These are phyloP conservation scores for Turritis glabra DNA, from an alignment of 345 rosid genomes.

Conservation along the genomic window DNA sequence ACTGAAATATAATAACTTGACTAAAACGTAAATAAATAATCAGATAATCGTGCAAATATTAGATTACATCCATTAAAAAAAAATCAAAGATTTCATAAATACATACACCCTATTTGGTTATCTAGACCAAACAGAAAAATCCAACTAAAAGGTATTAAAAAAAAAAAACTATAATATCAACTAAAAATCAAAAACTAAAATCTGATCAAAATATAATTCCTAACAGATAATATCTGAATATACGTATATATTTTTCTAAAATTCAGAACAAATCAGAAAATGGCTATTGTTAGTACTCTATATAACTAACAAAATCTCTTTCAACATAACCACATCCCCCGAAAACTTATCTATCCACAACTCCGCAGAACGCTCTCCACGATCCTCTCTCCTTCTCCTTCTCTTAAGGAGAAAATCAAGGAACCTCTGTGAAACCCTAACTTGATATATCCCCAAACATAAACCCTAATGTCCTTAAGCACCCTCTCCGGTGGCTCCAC, in stretches of 20 bases:
- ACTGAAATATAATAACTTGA: neutral
- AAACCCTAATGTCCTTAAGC: slow-evolving; percentile 23
- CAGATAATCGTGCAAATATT: neutral
- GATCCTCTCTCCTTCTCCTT: slow-evolving; percentile 12
- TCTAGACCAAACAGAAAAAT: neutral
- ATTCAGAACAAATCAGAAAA: neutral
- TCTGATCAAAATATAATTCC: neutral
- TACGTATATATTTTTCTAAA: neutral
- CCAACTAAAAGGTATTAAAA: neutral
- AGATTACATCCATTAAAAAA: slow-evolving; percentile 1
- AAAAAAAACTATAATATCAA: neutral
- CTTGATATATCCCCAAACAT: neutral
- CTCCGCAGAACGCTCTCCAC: slow-evolving; percentile 19
- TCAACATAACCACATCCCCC: neutral
- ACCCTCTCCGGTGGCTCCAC: slow-evolving; percentile 3
- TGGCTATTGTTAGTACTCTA: neutral
- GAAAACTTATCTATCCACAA: slow-evolving; percentile 23
- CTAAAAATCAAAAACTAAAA: neutral
- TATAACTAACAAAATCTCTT: neutral
- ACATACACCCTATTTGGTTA: neutral
- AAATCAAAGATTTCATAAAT: neutral
- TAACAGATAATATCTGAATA: slow-evolving; percentile 9
- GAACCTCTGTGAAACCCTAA: neutral
- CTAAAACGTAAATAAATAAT: neutral
- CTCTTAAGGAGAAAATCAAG: slow-evolving; percentile 21